phyloP scores from a whole-genome alignment of 306 rosid genomes.

The Cucumis cinereus region DNA sequence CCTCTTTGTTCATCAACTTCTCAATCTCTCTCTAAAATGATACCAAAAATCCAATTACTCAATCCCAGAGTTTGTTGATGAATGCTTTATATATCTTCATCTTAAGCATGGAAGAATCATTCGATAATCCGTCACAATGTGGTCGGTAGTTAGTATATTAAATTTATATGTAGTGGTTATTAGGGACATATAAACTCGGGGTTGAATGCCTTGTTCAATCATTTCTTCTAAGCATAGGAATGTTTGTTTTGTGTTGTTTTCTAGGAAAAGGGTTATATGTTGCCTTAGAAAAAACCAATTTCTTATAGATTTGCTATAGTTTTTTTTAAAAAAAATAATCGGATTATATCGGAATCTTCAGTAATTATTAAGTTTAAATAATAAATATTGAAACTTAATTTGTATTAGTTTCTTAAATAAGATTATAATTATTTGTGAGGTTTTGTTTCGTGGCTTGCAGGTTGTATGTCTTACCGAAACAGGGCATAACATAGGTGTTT shows the following conservation, averaged over 20 bases:
- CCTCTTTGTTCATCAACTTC: neutral
- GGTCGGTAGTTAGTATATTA: too few species aligned
- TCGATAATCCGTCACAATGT: too few species aligned
- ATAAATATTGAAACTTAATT: neutral
- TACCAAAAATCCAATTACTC: neutral
- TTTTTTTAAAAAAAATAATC: neutral
- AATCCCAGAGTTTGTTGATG: neutral
- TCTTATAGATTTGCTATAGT: neutral
- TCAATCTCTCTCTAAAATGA: neutral
- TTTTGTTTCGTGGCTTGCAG: neutral
- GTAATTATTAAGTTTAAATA: too few species aligned
- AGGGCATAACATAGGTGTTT: neutral
- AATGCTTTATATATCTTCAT: neutral
- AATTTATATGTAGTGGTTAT: too few species aligned
- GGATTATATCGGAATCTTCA: neutral
- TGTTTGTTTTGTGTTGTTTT: neutral
- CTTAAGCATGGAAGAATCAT: neutral
- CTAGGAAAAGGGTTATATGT: neutral
- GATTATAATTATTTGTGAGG: neutral
- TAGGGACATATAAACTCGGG: too few species aligned
- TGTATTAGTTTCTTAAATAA: neutral
- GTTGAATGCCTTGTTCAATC: too few species aligned
- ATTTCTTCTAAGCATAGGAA: neutral
- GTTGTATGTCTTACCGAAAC: neutral
- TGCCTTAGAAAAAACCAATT: neutral